Conservation (phyloP, 441 rosid species). For the Populus hybrid region DNA sequence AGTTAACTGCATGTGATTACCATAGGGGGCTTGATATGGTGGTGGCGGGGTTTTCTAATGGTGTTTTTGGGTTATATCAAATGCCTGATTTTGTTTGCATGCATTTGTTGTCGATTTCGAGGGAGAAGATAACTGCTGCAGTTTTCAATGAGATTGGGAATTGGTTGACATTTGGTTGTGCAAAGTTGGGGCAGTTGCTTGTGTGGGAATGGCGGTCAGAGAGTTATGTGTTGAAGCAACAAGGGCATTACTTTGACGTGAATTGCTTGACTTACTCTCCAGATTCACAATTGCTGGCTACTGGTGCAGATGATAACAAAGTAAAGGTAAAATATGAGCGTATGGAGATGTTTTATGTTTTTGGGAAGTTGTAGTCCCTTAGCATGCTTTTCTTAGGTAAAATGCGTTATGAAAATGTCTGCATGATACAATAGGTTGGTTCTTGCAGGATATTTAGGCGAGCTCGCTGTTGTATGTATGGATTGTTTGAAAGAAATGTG, state of each 20-base stretch:
- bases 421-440: not conserved
- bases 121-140: too few relatives aligned
- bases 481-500: not conserved
- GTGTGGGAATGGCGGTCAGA: too few relatives aligned
- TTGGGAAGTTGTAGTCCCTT: not conserved
- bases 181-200: too few relatives aligned
- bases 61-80: slow-evolving; percentile 89
- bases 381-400: not conserved
- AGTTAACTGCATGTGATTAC: slow-evolving; percentile 76
- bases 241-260: slow-evolving; percentile 94
- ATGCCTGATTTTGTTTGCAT: slow-evolving; percentile 96
- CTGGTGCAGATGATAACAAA: slow-evolving; percentile 99
- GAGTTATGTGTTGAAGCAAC: slow-evolving; percentile 64
- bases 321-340: slow-evolving; percentile 59
- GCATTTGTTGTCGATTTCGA: slow-evolving; percentile 63
- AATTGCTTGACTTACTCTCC: slow-evolving; percentile 90
- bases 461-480: not conserved
- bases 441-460: not conserved
- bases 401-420: not conserved
- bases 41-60: slow-evolving; percentile 85
- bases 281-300: slow-evolving; percentile 90
- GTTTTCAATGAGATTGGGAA: too few relatives aligned
- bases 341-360: not conserved
- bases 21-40: slow-evolving; percentile 79
- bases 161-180: too few relatives aligned